A percentile compares a stretch with the other conserved stretches of the same genome.
Conservation (phyloP, 257 asterid genomes). For the Salvia splendens region DNA sequence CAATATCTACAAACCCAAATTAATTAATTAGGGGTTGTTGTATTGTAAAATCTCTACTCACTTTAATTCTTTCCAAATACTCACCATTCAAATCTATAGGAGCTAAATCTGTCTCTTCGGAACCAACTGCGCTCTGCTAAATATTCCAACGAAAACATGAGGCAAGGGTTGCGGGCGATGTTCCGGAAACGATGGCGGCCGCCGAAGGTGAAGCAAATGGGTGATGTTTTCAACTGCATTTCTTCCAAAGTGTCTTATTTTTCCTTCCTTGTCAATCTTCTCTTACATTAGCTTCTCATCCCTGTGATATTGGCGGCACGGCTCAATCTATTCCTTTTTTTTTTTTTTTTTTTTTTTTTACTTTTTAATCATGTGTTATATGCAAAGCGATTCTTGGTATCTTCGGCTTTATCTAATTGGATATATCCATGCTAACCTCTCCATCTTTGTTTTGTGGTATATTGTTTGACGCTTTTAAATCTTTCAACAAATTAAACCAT, state of each 20-base stretch:
- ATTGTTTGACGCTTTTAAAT: neutral
- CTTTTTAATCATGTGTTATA: conserved; percentile 21
- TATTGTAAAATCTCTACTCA: neutral
- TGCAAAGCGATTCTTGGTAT: conserved; percentile 21
- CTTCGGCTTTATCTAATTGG: neutral
- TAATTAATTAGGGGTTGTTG: conserved; percentile 29
- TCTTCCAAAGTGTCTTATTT: conserved; percentile 21
- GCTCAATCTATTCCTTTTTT: conserved; percentile 62
- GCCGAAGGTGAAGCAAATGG: conserved; percentile 20
- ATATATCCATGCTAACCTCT: neutral
- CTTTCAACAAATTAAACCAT: neutral
- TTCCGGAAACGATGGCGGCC: conserved; percentile 20
- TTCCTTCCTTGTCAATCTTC: conserved; percentile 19
- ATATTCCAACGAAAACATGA: neutral
- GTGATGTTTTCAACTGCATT: neutral
- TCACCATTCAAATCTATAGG: too few relatives aligned
- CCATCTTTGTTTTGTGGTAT: neutral
- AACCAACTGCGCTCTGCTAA: too few relatives aligned
- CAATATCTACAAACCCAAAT: conserved; percentile 28
- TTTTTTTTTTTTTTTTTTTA: neutral
- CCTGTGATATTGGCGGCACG: conserved; percentile 80
- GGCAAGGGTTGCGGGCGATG: conserved; percentile 24
- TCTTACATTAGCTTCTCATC: conserved; percentile 27
- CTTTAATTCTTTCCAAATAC: neutral
- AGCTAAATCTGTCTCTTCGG: too few relatives aligned